Conservation (phyloP, 1,284 basidiomycete genomes). For the Porodaedalea pini region DNA sequence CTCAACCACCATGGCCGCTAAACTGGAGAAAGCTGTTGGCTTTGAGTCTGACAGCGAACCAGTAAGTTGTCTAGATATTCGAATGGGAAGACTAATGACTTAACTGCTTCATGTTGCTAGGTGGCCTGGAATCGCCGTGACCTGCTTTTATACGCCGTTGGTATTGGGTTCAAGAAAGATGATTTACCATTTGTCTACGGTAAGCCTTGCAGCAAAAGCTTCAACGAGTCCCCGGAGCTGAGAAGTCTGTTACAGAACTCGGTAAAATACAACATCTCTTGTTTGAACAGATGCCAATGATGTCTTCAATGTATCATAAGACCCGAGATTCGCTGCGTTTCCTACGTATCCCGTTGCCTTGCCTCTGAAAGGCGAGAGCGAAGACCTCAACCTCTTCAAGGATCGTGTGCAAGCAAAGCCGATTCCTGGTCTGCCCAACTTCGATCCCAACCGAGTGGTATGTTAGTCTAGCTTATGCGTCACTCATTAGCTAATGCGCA, state of each 20-base stretch:
- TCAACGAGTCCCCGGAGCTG: background rate
- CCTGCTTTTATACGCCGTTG: constrained; percentile 61
- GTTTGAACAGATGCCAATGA: background rate
- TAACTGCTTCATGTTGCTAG: constrained; percentile 31
- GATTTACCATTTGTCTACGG: constrained; percentile 63
- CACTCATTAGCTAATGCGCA: background rate
- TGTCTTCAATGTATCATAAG: constrained; percentile 29
- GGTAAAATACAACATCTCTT: constrained; percentile 23
- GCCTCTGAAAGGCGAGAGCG: constrained; percentile 54
- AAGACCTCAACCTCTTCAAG: constrained; percentile 65
- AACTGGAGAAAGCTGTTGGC: constrained; percentile 52
- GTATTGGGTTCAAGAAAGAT: constrained; percentile 66
- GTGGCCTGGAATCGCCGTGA: constrained; percentile 72
- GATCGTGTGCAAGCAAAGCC: constrained; percentile 42
- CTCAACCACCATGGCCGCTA: constrained; percentile 27
- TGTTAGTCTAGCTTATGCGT: constrained; percentile 4
- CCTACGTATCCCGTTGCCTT: constrained; percentile 56
- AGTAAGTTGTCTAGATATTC: constrained; percentile 29
- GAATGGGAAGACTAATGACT: background rate
- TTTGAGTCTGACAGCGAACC: constrained; percentile 41
- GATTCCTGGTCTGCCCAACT: constrained; percentile 59
- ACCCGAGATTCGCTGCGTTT: constrained; percentile 48
- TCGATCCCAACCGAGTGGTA: constrained; percentile 65
- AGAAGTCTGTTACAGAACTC: constrained; percentile 25
- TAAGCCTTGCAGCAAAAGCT: constrained; percentile 26